Percentiles rank a stretch among this genome's conserved stretches.
These are phyloP conservation scores for Chlorokybus atmophyticus DNA, from an alignment of 139 green algal genomes.

Conservation along the genomic window DNA sequence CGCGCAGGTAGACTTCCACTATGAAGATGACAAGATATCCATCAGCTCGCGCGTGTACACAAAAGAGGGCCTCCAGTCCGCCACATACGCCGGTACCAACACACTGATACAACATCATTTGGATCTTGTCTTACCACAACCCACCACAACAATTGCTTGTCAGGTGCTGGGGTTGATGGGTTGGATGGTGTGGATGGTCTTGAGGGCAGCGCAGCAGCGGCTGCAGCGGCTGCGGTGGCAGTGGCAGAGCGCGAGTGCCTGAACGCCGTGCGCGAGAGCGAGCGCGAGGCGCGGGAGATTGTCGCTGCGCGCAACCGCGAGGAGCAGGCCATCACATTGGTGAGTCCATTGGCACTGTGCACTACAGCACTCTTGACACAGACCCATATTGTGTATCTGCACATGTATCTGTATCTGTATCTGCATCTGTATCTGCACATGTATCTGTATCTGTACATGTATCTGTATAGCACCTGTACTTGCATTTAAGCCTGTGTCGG, in stretches of 20 bases:
- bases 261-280: constrained; percentile 49
- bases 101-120: neutral
- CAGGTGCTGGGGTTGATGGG: too few relatives aligned
- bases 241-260: constrained; percentile 56
- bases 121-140: constrained; percentile 38
- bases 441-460: too few relatives aligned
- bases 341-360: too few relatives aligned
- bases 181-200: too few relatives aligned
- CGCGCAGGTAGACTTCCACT: constrained; percentile 53
- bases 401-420: too few relatives aligned
- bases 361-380: too few relatives aligned
- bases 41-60: constrained; percentile 39
- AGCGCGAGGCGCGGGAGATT: constrained; percentile 61
- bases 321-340: constrained; percentile 51
- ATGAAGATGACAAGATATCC: constrained; percentile 39
- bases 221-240: too few relatives aligned
- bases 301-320: constrained; percentile 42
- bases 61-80: constrained; percentile 49
- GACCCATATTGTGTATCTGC: too few relatives aligned
- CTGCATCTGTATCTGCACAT: too few relatives aligned
- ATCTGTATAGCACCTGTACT: too few relatives aligned
- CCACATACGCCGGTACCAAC: constrained; percentile 46
- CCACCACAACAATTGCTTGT: too few relatives aligned
- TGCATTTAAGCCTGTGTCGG: too few relatives aligned
- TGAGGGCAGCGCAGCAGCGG: constrained; percentile 57